phyloP scores from a whole-genome alignment of 345 rosid species.

The Eucalyptus melliodora region DNA sequence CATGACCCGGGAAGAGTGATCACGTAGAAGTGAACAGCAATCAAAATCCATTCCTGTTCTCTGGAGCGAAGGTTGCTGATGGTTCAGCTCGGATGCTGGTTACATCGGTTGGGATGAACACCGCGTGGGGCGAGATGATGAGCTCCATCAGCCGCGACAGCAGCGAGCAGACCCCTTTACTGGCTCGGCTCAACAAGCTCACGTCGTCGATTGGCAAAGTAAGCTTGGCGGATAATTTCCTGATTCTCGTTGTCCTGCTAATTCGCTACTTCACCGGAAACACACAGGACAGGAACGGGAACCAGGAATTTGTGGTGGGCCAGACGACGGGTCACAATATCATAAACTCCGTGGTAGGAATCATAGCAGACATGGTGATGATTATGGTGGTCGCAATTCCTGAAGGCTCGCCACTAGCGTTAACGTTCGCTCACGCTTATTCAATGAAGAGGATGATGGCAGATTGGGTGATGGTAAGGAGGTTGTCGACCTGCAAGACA shows the following conservation, averaged over 20 bases:
- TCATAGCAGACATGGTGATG: constrained; percentile 63
- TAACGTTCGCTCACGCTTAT: constrained; percentile 59
- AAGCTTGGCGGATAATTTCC: constrained; percentile 51
- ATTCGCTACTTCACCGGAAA: constrained; percentile 65
- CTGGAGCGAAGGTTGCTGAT: constrained; percentile 43
- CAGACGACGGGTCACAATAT: constrained; percentile 39
- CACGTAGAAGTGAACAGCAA: constrained; percentile 18
- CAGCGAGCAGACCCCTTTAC: constrained; percentile 50
- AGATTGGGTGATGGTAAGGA: constrained; percentile 67
- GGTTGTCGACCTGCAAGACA: constrained; percentile 64
- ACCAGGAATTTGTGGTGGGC: constrained; percentile 23
- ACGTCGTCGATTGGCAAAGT: constrained; percentile 52
- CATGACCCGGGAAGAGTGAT: constrained; percentile 56
- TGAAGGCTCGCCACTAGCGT: constrained; percentile 65
- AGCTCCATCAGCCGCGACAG: constrained; percentile 32
- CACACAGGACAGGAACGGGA: constrained; percentile 37
- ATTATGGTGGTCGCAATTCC: constrained; percentile 74
- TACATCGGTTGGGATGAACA: constrained; percentile 63
- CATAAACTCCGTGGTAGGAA: constrained; percentile 39
- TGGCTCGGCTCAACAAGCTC: constrained; percentile 42
- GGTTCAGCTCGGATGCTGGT: constrained; percentile 49
- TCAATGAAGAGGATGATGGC: constrained; percentile 77
- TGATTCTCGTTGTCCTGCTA: constrained; percentile 48
- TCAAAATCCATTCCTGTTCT: constrained; percentile 39
- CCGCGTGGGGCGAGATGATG: constrained; percentile 72